Evolutionary conservation across 2,329 filamentous ascomycete genomes (phyloP), one percentile per base, ranked within the genome.

Genomic region (Aspergillus sp.): DNA sequence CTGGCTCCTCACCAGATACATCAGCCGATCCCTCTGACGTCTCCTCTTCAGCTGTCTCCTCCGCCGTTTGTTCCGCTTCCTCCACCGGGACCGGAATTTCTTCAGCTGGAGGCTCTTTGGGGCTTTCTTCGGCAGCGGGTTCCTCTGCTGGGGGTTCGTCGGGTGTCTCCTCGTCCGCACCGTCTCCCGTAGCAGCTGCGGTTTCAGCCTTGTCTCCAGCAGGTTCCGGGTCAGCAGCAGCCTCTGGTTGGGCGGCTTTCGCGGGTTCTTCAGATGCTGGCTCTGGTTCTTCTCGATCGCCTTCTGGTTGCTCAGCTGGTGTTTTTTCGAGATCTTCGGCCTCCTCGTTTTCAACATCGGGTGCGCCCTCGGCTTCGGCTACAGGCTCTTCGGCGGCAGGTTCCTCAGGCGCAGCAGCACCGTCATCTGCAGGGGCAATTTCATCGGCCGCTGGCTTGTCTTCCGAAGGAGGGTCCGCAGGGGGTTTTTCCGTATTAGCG

Each of bases 141-240:
- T 55, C 52, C 44, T 53, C 48, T 17, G 46, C 41, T 1, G 45
- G 9, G n/a, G 46, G 30, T 9, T 54, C 53, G 45, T 56, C 52
- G 7, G 49, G 38, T 9, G 57, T 43, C 3, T n/a, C 17, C 10
- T 39, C 37, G 5, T 22, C 37, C 9, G 15, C 7, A 19, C 19
- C 17, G 10, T 12, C 17, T 6, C 7, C 27, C 27, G 27, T 4
- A 33, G 5, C 23, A 17, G 25, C 7, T 44, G 22, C 27, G 4
- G 23, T 4, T 44, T 33, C 15, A 17, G 45, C 32, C 13, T 56
- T 47, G 41, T 56, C 55, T 22, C 43, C 47, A 30, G 43, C 35
- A 19, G 49, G 41, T 22, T 43, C 41, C 35, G 49, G 32, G 33
- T 51, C 51, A 25, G 53, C 55, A 44, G 42, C 17, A 10, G 49